phyloP scores from a whole-genome alignment of 441 rosid species.

The Breynia disticha region DNA sequence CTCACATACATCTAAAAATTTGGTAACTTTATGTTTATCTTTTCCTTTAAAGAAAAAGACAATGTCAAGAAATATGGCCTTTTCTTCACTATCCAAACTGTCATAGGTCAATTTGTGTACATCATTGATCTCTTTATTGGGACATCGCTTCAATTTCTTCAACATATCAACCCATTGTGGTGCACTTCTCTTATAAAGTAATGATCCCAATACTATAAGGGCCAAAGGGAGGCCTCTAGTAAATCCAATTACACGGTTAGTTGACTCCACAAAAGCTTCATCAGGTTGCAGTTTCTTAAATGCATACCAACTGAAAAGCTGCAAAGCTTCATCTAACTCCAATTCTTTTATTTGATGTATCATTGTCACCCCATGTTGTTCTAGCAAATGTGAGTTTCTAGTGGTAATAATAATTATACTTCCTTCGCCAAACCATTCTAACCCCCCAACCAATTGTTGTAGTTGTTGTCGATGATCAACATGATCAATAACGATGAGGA shows the following conservation, averaged over 20 bases:
- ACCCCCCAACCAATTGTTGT: conserved; percentile 4
- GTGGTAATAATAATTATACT: conserved; percentile 19
- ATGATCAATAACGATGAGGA: conserved; percentile 16
- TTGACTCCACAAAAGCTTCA: conserved; percentile 1
- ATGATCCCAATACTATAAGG: conserved; percentile 18
- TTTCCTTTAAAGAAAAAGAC: conserved; percentile 26
- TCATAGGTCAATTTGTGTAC: conserved; percentile 13
- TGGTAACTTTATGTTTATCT: conserved; percentile 13
- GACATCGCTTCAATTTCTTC: conserved; percentile 9
- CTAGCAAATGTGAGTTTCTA: conserved; percentile 14
- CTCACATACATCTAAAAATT: conserved; percentile 13
- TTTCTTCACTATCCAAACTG: conserved; percentile 10
- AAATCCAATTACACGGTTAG: conserved; percentile 4
- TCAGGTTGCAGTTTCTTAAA: conserved; percentile 9
- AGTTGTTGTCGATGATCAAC: conserved; percentile 13
- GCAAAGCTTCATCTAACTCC: conserved; percentile 7
- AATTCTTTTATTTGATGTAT: conserved; percentile 9
- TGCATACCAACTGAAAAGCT: conserved; percentile 16
- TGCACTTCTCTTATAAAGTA: conserved; percentile 9
- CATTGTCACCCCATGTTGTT: not conserved
- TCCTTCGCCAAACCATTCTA: conserved; percentile 15
- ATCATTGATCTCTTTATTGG: conserved; percentile 6
- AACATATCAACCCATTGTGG: conserved; percentile 18
- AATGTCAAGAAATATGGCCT: conserved; percentile 23
- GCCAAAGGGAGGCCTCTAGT: conserved; percentile 16